Evolutionary conservation across 1,284 basidiomycete species (phyloP), one percentile per base, ranked within the genome.

Genomic region (Vanrija sp.): DNA sequence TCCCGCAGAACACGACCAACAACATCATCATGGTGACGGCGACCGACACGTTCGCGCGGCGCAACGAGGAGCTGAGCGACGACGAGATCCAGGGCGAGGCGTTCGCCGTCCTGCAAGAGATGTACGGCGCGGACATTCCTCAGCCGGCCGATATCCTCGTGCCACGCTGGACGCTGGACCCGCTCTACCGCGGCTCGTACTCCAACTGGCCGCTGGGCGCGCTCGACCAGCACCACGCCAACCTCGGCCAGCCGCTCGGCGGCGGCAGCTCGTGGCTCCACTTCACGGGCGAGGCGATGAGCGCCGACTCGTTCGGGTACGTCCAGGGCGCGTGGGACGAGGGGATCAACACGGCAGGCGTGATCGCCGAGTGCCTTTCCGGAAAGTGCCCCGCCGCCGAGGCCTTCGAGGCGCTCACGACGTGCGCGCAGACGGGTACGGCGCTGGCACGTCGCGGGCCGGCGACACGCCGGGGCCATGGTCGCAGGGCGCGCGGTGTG

Each of bases 161-260:
- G 61, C 79, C 80, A 4, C 72, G 80, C 7, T 87, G 85, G 85
- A 66, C 77, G 39, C 67, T 69, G 14, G 79, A 85, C 58, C 80
- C 81, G 6, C 72, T 86, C 16, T 85, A 79, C 70, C 79, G 83
- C 12, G 85, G 85, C 3, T 81, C 83, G 7, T 87, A 84, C 64
- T 84, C 82, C 15, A 86, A 85, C 59, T 86, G 84, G 83, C 84
- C 84, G 3, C 43, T 63, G 9, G 61, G 61, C n/a, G 59, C 55
- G 6, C 39, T 60, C 5, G 59, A 60, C 43, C 43, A 63, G 52
- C 61, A 63, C 53, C 61, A 63, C 48, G 54, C 44, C 19, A 63
- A 63, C 48, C 59, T 63, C 18, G 59, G 59, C 20, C 54, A 58
- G 42, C 56, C 59, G 22, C 41, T 59, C 5, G 41, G 25, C 18